Evolutionary conservation across 345 rosid genomes (phyloP).

Genomic region (Citrus inodora): DNA sequence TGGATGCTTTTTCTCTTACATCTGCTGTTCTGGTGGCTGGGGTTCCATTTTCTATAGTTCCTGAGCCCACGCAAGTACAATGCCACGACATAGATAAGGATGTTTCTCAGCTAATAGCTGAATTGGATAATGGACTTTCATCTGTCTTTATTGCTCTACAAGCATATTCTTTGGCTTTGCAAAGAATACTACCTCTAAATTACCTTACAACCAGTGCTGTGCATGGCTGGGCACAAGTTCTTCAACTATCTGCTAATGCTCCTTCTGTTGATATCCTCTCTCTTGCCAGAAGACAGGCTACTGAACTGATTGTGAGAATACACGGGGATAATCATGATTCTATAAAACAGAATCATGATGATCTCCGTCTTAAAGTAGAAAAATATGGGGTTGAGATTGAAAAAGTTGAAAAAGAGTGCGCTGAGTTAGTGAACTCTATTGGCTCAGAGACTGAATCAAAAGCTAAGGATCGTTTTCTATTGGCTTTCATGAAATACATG

Average conservation of each 20-base stretch:
- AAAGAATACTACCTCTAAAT: constrained; percentile 77
- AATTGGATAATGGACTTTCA: constrained; percentile 65
- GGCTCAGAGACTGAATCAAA: constrained; percentile 62
- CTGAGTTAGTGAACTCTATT: constrained; percentile 57
- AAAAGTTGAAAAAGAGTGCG: constrained; percentile 58
- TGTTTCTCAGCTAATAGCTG: constrained; percentile 58
- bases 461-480: constrained; percentile 72
- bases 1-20: constrained; percentile 63
- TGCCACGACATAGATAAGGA: constrained; percentile 82
- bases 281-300: constrained; percentile 68
- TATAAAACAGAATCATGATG: constrained; percentile 45
- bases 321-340: constrained; percentile 51
- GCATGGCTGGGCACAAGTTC: constrained; percentile 78
- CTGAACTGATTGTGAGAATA: constrained; percentile 54
- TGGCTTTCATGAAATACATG: constrained; percentile 64
- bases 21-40: constrained; percentile 81
- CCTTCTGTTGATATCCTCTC: constrained; percentile 64
- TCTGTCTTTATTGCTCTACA: constrained; percentile 61
- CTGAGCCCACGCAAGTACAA: constrained; percentile 90
- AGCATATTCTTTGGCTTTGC: constrained; percentile 70
- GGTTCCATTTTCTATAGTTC: constrained; percentile 81
- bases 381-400: constrained; percentile 55
- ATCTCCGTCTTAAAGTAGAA: constrained; percentile 56
- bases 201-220: constrained; percentile 69
- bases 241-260: constrained; percentile 70